Evolutionary conservation across 208 protist species (phyloP).

Genomic region (Histomonas meleagridis): DNA sequence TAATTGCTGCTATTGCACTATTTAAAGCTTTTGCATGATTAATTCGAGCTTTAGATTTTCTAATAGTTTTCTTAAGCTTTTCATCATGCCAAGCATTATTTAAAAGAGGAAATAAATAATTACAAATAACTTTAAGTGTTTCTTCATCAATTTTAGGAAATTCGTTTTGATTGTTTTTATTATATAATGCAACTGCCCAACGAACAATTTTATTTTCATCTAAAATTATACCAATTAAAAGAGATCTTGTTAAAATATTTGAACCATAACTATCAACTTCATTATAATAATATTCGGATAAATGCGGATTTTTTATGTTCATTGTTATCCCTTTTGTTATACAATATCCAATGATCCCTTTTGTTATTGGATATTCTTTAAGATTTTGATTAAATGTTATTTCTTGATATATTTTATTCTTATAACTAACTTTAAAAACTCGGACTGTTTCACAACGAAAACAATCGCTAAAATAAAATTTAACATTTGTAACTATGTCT

Average conservation of each 20-base stretch:
- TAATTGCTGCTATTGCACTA: neutral
- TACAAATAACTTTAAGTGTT: neutral
- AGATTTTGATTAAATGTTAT: neutral
- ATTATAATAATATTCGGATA: neutral
- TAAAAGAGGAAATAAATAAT: neutral
- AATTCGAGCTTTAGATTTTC: neutral
- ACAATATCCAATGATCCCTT: neutral
- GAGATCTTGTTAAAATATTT: neutral
- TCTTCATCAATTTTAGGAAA: neutral
- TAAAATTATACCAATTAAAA: neutral
- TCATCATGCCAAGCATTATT: neutral
- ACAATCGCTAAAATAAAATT: neutral
- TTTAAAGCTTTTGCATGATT: neutral
- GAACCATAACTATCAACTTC: slow-evolving; percentile 8
- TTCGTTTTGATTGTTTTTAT: neutral
- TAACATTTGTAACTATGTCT: neutral
- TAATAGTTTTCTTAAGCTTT: neutral
- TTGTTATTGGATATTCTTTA: neutral
- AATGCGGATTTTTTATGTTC: neutral
- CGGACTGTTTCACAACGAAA: neutral
- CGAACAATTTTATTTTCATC: neutral
- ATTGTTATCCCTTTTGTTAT: neutral
- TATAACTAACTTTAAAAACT: neutral
- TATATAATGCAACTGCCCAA: neutral
- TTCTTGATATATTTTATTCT: neutral